Base-by-base conservation (phyloP, 164 flowering plant genomes). In the Pachysandra terminalis region DNA sequence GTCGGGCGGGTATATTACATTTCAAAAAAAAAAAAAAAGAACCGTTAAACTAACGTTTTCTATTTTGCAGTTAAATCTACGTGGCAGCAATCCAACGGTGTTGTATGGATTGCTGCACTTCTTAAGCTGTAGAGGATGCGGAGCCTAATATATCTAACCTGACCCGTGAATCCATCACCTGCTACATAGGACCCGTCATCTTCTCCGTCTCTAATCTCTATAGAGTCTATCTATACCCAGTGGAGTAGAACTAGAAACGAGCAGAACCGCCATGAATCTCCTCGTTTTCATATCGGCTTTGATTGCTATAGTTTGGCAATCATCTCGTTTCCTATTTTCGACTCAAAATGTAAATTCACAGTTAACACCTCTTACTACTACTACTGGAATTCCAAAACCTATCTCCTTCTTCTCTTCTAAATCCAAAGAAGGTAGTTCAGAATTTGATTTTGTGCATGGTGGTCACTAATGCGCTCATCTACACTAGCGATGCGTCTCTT, bases 401-500 rank as follows among this genome's bases (percentile, higher is more conserved):
- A 22, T 12, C 21, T 13, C 9, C 13, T 56, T 23, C 26, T 24
- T 23, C 15, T 12, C 3, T 45, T 10, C 17, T 5, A 12, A 55
- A 21, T 15, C 23, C 10, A 24, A 55, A 55, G n/a, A 55, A 17
- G 25, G 4, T 55, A 1, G 5, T 5, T 55, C 58, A 24, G 10
- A 13, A 5, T 55, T n/a, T 55, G 15, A 61, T 21, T 19, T n/a
- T 35, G 52, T 68, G 28, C 22, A 59, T 91, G 77, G 67, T 91
- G 45, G 82, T 93, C 59, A 86, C 40, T 23, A 88, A 94, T 77
- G 97, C 80, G 16, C 40, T 75, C 25, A 90, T 91, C 15, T 90
- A 85, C 81, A 94, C 98, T 22, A 77, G 89, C 68, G 90, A 94
- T 69, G 70, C 75, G 5, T 80, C 91, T 55, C 75, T 85, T 8